Percentiles rank a stretch among this genome's conserved stretches.
Evolutionary conservation across 345 rosid genomes (phyloP).

Genomic region (Noccaea bulbosa): DNA sequence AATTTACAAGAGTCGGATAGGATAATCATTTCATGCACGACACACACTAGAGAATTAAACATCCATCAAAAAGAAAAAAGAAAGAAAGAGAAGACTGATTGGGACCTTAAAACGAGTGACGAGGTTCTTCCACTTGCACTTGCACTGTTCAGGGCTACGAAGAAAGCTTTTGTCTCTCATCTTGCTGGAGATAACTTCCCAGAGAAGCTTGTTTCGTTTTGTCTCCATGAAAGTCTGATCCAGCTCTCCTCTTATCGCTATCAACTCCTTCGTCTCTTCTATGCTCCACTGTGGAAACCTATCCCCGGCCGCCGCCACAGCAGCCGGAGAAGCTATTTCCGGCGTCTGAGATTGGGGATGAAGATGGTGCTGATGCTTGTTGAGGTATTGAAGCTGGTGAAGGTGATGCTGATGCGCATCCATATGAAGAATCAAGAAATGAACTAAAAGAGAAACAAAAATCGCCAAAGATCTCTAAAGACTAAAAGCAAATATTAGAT

Average conservation of each 20-base stretch:
- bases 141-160: constrained; percentile 99
- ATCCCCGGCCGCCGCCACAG: constrained; percentile 50
- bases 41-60: not conserved
- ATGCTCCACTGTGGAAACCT: constrained; percentile 97
- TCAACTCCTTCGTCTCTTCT: constrained; percentile 86
- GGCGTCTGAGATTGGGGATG: constrained; percentile 51
- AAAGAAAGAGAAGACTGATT: not conserved
- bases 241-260: constrained; percentile 77
- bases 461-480: constrained; percentile 28
- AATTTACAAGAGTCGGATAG: not conserved
- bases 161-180: constrained; percentile 80
- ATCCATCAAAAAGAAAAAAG: not conserved
- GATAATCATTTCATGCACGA: constrained; percentile 31
- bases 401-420: constrained; percentile 57
- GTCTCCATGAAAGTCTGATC: constrained; percentile 95
- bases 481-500: constrained; percentile 27
- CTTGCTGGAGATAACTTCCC: constrained; percentile 78
- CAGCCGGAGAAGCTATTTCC: constrained; percentile 43
- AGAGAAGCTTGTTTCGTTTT: constrained; percentile 85
- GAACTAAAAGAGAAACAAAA: constrained; percentile 21
- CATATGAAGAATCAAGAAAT: constrained; percentile 34
- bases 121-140: constrained; percentile 99
- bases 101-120: constrained; percentile 93
- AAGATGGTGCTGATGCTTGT: constrained; percentile 47
- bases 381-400: constrained; percentile 51